Conservation (phyloP, 2,329 filamentous ascomycete genomes). For the Colletotrichum gigasporum region DNA sequence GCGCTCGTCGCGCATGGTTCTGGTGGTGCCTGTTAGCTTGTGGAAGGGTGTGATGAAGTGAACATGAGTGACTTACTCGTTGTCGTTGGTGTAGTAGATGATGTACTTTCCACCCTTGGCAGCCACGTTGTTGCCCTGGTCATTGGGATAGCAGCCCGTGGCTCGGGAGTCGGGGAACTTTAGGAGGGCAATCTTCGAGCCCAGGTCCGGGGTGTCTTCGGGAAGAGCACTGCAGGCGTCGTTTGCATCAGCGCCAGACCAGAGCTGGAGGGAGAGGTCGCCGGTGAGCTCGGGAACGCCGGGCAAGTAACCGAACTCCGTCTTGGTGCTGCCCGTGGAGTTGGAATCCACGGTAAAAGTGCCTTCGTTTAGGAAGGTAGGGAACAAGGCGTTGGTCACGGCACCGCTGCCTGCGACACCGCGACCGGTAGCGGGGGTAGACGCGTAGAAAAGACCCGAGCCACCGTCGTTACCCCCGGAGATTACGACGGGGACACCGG, state of each 20-base stretch:
- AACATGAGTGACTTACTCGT: conserved; percentile 23
- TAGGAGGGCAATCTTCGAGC: conserved; percentile 50
- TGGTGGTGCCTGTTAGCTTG: not conserved
- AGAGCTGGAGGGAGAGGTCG: conserved; percentile 31
- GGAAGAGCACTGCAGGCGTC: conserved; percentile 34
- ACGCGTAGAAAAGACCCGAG: conserved; percentile 34
- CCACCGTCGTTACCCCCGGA: conserved; percentile 39
- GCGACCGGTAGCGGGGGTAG: conserved; percentile 35
- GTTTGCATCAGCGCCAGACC: conserved; percentile 24
- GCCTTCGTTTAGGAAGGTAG: conserved; percentile 8
- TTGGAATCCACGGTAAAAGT: conserved; percentile 14
- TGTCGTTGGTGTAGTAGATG: conserved; percentile 34
- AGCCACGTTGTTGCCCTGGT: conserved; percentile 48
- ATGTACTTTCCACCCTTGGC: conserved; percentile 52
- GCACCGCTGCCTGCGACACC: conserved; percentile 34
- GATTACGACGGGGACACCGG: conserved; percentile 39
- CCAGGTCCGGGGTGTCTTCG: conserved; percentile 49
- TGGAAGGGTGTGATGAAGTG: not conserved
- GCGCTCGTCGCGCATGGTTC: conserved; percentile 15
- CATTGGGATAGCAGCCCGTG: conserved; percentile 41
- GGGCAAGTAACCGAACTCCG: conserved; percentile 3
- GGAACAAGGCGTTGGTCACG: conserved; percentile 34
- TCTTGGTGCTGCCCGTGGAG: not conserved
- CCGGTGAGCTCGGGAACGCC: conserved; percentile 5
- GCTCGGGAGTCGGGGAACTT: conserved; percentile 39